Base-by-base conservation (phyloP, 1,139 yeast species). In the Kurtzmaniella quercitrusa region DNA sequence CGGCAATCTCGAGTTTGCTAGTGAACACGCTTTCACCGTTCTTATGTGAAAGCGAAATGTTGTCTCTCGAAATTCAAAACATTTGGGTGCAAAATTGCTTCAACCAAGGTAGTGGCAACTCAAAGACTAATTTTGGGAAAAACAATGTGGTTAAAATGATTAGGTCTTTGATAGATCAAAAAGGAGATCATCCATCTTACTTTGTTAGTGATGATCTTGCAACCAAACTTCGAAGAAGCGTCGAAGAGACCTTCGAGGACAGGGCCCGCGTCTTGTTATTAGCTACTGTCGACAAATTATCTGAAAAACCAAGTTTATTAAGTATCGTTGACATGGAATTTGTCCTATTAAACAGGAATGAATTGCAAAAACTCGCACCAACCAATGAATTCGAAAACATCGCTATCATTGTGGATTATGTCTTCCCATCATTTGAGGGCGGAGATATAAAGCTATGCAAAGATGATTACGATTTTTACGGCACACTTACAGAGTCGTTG, bases 21-120 rank as follows among this genome's bases (percentile, higher is more conserved):
- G 48, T 65, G 2, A 41, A 48, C 1, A 47, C 51, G 12, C 43
- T 70, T 12, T 44, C 57, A 7, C 54, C 56, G 1, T 51, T 59
- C 30, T 38, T 70, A 1, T 3, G 38, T 2, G 15, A 30, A 30
- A 49, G 51, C 14, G 14, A 35, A 0, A 36, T 37, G 0, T 39
- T 67, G 1, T 46, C 49, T n/a, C 51, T 55, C 2, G 72, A 19
- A 34, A 34, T 34, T 20, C 37, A 34, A 19, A 19, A 20, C 6
- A 14, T 34, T 12, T 34, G 37, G 37, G 16, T 14, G 12, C 16
- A 12, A 30, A 14, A 30, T 30, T 30, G 18, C 16, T 30, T 16
- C 9, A 4, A 12, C 5, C n/a, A 14, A 30, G 15, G 18, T 14
- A 30, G 3, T 4, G 15, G 5, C 34, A 4, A 3, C 9, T 30